A percentile compares a stretch with the other conserved stretches of the same genome.
These are phyloP conservation scores for Rhizoctonia solani DNA, from an alignment of 1,284 basidiomycete species.

Conservation along the genomic window DNA sequence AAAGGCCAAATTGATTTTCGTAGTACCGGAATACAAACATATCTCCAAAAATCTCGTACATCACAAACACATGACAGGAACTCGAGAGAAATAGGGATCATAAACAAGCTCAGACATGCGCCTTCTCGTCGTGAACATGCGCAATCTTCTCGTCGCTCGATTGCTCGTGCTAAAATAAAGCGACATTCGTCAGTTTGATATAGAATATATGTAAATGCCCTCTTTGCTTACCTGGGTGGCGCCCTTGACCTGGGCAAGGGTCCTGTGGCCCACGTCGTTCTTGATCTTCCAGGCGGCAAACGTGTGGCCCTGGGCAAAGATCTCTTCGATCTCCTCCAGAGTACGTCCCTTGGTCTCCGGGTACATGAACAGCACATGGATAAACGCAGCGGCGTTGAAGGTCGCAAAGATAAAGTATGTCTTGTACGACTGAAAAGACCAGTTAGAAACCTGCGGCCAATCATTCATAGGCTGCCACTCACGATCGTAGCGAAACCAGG, in stretches of 20 bases:
- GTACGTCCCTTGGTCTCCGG: constrained; percentile 73
- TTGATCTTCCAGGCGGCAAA: constrained; percentile 74
- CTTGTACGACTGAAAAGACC: constrained; percentile 37
- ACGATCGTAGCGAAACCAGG: constrained; percentile 58
- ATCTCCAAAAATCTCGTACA: not conserved
- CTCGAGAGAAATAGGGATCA: not conserved
- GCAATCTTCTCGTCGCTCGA: constrained; percentile 19
- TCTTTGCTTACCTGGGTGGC: not conserved
- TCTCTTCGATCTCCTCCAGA: constrained; percentile 75
- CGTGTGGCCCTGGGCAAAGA: constrained; percentile 67
- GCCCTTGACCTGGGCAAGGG: constrained; percentile 52
- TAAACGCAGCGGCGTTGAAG: constrained; percentile 71
- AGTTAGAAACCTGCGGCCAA: not conserved
- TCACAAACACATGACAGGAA: not conserved
- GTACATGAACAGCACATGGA: constrained; percentile 65
- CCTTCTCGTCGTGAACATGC: constrained; percentile 1
- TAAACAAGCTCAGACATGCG: constrained; percentile 14
- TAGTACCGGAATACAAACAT: not conserved
- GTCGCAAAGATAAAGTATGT: constrained; percentile 77
- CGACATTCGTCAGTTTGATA: not conserved
- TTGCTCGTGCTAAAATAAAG: not conserved
- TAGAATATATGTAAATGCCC: not conserved
- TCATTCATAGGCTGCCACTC: constrained; percentile 46
- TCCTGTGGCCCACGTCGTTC: constrained; percentile 64
- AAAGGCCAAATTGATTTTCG: not conserved